phyloP scores from a whole-genome alignment of 305 asterid genomes.

The Solanum hybrid region DNA sequence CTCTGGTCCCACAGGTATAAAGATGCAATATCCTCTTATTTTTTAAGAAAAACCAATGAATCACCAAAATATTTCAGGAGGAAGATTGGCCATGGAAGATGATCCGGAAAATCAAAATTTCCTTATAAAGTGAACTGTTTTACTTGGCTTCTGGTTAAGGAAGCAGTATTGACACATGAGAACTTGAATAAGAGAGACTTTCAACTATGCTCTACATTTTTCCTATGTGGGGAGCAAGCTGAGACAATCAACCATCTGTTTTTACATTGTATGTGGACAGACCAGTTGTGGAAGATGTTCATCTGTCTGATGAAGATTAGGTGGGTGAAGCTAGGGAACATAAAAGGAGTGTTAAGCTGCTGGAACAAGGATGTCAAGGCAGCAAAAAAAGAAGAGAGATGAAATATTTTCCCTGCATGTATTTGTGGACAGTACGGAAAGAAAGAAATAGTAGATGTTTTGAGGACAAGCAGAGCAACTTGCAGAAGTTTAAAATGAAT shows the following conservation, averaged over 20 bases:
- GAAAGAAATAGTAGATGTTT: background rate
- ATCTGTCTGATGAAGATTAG: background rate
- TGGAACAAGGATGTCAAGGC: background rate
- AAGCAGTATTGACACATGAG: background rate
- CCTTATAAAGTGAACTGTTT: background rate
- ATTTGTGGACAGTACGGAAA: background rate
- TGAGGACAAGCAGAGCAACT: background rate
- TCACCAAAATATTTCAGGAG: background rate
- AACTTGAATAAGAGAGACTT: background rate
- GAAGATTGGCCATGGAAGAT: background rate
- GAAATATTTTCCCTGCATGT: background rate
- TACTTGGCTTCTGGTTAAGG: background rate
- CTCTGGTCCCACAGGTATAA: background rate
- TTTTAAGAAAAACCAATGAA: background rate
- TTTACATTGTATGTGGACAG: background rate
- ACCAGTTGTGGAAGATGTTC: background rate
- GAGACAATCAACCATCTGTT: background rate
- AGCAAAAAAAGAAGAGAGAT: background rate
- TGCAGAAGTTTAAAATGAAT: background rate
- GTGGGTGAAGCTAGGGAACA: background rate
- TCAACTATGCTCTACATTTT: background rate
- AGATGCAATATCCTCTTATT: background rate
- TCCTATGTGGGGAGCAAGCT: background rate
- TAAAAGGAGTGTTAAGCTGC: background rate
- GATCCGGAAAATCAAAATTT: background rate